These are phyloP conservation scores for Salix purpurea DNA, from an alignment of 345 rosid species.

Conservation along the genomic window DNA sequence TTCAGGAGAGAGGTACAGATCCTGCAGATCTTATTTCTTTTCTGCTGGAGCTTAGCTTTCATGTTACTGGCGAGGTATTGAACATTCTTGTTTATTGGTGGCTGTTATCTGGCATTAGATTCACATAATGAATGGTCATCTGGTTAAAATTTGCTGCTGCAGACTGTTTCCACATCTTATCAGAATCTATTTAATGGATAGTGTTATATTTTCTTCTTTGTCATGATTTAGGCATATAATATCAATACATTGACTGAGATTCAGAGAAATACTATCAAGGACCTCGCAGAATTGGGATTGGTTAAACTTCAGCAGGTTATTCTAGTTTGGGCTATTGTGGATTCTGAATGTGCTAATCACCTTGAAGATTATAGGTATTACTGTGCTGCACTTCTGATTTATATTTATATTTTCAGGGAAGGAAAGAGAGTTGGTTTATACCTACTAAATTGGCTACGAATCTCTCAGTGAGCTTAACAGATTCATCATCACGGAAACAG, in stretches of 20 bases:
- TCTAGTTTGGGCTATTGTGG: background rate
- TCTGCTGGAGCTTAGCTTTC: constrained; percentile 96
- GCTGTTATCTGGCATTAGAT: background rate
- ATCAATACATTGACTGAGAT: constrained; percentile 72
- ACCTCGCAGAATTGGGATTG: constrained; percentile 91
- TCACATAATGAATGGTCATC: background rate
- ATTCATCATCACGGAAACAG: constrained; percentile 81
- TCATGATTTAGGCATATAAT: constrained; percentile 67
- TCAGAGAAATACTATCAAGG: constrained; percentile 64
- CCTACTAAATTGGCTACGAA: constrained; percentile 89
- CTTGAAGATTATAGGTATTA: background rate
- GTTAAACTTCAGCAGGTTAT: constrained; percentile 94
- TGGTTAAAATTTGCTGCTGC: background rate
- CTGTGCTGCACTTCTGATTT: constrained; percentile 5
- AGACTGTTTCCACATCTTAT: too few species aligned
- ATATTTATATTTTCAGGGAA: constrained; percentile 50
- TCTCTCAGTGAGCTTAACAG: constrained; percentile 83
- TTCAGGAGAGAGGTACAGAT: constrained; percentile 83
- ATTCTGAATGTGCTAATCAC: background rate
- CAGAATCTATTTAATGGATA: too few species aligned
- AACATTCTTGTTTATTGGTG: background rate
- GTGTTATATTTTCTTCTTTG: background rate
- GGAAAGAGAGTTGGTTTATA: constrained; percentile 93
- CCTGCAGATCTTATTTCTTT: constrained; percentile 85
- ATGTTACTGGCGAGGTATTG: constrained; percentile 79